These are phyloP conservation scores for Phlebiopsis flavidoalba DNA, from an alignment of 768 basidiomycete species.

Conservation along the genomic window DNA sequence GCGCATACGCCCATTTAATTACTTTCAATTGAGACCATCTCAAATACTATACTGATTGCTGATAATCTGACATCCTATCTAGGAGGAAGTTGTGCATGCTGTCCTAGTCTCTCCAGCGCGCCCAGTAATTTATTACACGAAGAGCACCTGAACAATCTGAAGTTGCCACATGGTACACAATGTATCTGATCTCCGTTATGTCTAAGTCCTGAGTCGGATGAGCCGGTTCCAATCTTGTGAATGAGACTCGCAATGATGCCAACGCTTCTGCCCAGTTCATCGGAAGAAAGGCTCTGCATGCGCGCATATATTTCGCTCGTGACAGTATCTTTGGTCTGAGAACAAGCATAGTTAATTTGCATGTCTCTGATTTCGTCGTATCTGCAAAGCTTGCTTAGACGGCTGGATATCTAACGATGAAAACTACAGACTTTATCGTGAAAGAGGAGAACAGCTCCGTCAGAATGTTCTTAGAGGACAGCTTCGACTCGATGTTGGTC, in stretches of 20 bases:
- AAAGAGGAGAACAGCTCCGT: slow-evolving; percentile 19
- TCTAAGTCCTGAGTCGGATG: too few species aligned
- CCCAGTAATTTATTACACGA: neutral
- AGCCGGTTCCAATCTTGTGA: neutral
- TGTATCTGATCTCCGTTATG: neutral
- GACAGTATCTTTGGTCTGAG: neutral
- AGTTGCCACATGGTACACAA: neutral
- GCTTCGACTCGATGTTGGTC: slow-evolving; percentile 11
- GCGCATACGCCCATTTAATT: too few species aligned
- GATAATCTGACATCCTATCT: too few species aligned
- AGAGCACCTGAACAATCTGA: neutral
- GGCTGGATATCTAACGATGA: neutral
- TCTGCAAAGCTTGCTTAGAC: neutral
- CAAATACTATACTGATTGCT: too few species aligned
- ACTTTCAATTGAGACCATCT: too few species aligned
- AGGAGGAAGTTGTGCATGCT: too few species aligned
- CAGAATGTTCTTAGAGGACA: slow-evolving; percentile 17
- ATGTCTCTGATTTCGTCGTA: slow-evolving; percentile 4
- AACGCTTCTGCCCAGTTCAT: neutral
- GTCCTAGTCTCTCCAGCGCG: too few species aligned
- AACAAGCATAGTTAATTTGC: neutral
- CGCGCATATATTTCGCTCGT: neutral
- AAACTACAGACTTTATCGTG: slow-evolving; percentile 5
- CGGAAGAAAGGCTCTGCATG: neutral
- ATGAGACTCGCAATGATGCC: neutral